Evolutionary conservation across 1,139 yeast species (phyloP).

Genomic region (Meyerozyma carpophila): DNA sequence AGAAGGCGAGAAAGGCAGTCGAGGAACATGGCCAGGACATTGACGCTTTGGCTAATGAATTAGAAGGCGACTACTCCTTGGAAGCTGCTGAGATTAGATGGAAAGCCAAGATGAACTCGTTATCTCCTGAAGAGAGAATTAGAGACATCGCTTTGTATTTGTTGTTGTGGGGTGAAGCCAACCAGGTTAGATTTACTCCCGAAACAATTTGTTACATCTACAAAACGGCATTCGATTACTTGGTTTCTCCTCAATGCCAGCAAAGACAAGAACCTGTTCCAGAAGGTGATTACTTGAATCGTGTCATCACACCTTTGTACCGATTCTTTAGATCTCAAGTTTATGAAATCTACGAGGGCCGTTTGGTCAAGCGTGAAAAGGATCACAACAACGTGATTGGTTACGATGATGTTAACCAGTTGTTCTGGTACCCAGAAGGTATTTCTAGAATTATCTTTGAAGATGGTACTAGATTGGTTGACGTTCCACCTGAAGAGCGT

Average conservation of each 20-base stretch:
- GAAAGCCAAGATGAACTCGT: slow-evolving; percentile 45
- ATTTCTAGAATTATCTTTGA: slow-evolving; percentile 85
- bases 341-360: slow-evolving; percentile 89
- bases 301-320: slow-evolving; percentile 90
- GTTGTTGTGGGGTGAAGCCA: slow-evolving; percentile 97
- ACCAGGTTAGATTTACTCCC: slow-evolving; percentile 92
- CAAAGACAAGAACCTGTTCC: slow-evolving; percentile 86
- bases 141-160: slow-evolving; percentile 87
- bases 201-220: slow-evolving; percentile 90
- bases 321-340: slow-evolving; percentile 91
- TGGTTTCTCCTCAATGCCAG: slow-evolving; percentile 84
- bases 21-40: slow-evolving; percentile 44
- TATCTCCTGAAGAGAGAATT: slow-evolving; percentile 65
- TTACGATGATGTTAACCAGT: slow-evolving; percentile 97
- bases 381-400: slow-evolving; percentile 95
- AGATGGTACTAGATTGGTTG: slow-evolving; percentile 89
- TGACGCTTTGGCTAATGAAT: slow-evolving; percentile 62
- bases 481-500: slow-evolving; percentile 85
- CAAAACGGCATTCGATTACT: slow-evolving; percentile 88
- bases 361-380: slow-evolving; percentile 93
- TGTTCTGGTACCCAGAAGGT: slow-evolving; percentile 99
- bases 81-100: slow-evolving; percentile 50
- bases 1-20: slow-evolving; percentile 58
- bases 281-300: slow-evolving; percentile 92
- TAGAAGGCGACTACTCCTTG: slow-evolving; percentile 77